A percentile compares a stretch with the other conserved stretches of the same genome.
These are phyloP conservation scores for Fusarium verrucosum DNA, from an alignment of 2,329 filamentous ascomycete genomes.

Conservation along the genomic window DNA sequence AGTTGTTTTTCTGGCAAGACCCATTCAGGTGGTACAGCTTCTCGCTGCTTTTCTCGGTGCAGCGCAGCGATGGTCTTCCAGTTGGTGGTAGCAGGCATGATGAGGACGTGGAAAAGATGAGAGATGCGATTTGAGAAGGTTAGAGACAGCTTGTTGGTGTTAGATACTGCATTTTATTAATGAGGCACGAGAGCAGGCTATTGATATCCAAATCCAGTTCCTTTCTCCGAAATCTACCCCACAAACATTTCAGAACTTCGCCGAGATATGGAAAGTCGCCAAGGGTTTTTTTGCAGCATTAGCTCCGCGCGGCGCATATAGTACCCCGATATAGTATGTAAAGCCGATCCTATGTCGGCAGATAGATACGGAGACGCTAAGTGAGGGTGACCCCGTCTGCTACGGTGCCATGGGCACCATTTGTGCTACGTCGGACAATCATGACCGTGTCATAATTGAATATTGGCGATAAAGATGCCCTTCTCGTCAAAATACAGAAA, in stretches of 20 bases:
- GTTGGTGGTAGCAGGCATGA: constrained; percentile 28
- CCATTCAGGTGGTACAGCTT: constrained; percentile 28
- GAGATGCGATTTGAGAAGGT: not conserved
- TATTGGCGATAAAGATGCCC: constrained; percentile 12
- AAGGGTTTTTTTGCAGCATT: not conserved
- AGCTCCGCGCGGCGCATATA: not conserved
- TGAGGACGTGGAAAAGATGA: not conserved
- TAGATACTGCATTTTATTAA: not conserved
- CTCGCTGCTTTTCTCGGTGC: constrained; percentile 29
- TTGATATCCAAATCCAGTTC: not conserved
- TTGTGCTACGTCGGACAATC: not conserved
- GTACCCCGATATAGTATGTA: not conserved
- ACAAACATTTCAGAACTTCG: not conserved
- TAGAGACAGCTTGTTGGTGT: not conserved
- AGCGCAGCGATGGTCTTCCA: constrained; percentile 36
- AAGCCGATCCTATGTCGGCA: not conserved
- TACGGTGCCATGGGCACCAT: too few relatives aligned
- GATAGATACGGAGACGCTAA: not conserved
- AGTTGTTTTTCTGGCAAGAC: constrained; percentile 13
- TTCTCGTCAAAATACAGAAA: not conserved
- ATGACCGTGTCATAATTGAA: not conserved
- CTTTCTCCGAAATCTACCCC: not conserved
- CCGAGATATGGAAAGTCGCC: not conserved
- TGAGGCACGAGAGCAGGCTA: not conserved
- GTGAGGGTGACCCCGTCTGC: too few relatives aligned